Base-by-base conservation (phyloP, 108 stramenopile genomes). In the Asterionellopsis glacialis region DNA sequence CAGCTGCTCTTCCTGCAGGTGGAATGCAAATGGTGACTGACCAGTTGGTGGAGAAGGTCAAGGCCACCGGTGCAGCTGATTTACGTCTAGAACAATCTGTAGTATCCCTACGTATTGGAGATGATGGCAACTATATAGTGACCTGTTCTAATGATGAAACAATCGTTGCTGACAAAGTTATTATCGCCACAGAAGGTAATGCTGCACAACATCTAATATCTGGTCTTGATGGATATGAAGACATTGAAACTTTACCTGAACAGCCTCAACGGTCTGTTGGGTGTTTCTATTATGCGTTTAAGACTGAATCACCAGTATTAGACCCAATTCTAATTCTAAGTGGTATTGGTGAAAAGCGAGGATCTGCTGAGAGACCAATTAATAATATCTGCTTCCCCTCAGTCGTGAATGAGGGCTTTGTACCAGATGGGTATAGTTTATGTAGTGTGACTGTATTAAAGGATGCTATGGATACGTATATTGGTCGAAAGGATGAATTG, bases 351-450 rank as follows among this genome's bases (percentile, higher is more conserved):
- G 19, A 59, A 4, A 51, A 50, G 18, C 48, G 62, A 23, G 75
- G 73, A 14, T 72, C 72, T 19, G 61, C 65, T n/a, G 70, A 45
- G 38, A 63, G 69, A 12, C 88, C 88, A 18, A 80, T 88, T 52
- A 93, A 93, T 75, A 93, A 88, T 59, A 64, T 88, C 54, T 90
- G 93, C 65, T 94, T 94, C 51, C 93, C 89, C 11, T 89, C 89
- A 4, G 72, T 83, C 11, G 89, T 94, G 10, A 83, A 79, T 44
- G 67, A 55, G 2, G 75, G 67, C 1, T 91, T 91, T 39, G 87
- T 89, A 50, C 89, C 89, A 9, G 58, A 61, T 9, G 87, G 88
- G 40, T 74, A 69, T 33, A 76, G 71, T 47, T 64, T 94, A 18
- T 89, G 87, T 61, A 79, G 84, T 44, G 88, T 91, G 4, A 79